These are phyloP conservation scores for Globisporangium camurandrum DNA, from an alignment of 352 stramenopile species.

Conservation along the genomic window DNA sequence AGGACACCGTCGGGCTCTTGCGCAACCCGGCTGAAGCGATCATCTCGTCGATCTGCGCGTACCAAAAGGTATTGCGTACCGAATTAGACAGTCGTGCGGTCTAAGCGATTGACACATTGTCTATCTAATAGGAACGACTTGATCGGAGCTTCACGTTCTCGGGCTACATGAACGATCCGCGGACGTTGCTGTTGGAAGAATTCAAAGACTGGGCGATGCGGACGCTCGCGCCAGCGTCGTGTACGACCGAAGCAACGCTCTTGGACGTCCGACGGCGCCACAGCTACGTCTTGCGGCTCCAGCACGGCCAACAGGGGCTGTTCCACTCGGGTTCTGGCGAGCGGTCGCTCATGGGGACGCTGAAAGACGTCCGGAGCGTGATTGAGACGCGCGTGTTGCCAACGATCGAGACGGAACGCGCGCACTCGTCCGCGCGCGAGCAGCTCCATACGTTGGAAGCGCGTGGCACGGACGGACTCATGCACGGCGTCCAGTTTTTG, in stretches of 20 bases:
- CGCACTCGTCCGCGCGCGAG: conserved; percentile 73
- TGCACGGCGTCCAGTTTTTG: conserved; percentile 83
- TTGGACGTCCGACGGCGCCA: conserved; percentile 69
- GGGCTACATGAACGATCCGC: conserved; percentile 79
- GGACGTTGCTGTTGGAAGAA: conserved; percentile 75
- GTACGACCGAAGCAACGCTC: conserved; percentile 70
- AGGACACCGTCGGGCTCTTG: conserved; percentile 72
- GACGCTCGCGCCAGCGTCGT: conserved; percentile 60
- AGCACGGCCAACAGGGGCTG: conserved; percentile 75
- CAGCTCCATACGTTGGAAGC: conserved; percentile 76
- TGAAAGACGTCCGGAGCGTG: conserved; percentile 78
- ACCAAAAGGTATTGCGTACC: conserved; percentile 52
- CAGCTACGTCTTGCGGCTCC: conserved; percentile 66
- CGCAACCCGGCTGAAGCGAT: conserved; percentile 77
- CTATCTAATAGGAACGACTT: conserved; percentile 40
- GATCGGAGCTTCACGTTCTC: conserved; percentile 68
- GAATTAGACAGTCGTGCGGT: too few species aligned
- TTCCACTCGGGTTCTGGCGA: conserved; percentile 74
- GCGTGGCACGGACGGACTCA: conserved; percentile 67
- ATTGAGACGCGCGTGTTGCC: conserved; percentile 71
- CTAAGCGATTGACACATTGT: background rate
- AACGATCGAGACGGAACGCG: conserved; percentile 74
- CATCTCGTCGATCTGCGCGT: conserved; percentile 82
- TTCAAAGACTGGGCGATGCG: conserved; percentile 85
- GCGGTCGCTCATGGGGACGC: conserved; percentile 63